Conservation (phyloP, 148 eudicot species). For the Linanthus parryae region DNA sequence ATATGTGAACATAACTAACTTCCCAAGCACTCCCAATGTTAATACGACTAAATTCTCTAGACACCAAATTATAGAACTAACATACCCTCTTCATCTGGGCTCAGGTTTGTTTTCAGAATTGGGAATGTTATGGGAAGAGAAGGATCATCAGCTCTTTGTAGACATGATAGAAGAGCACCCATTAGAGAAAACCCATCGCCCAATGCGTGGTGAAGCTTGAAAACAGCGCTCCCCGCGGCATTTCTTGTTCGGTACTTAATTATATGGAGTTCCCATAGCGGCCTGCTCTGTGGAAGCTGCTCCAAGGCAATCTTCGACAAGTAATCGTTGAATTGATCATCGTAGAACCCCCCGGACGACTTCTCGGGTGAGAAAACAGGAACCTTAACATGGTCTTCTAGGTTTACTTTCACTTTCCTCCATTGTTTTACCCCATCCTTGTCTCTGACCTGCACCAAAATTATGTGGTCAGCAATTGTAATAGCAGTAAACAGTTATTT, state of each 20-base stretch:
- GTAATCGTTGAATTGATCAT: constrained; percentile 41
- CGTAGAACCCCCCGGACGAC: constrained; percentile 32
- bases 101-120: constrained; percentile 7
- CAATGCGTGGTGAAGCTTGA: constrained; percentile 81
- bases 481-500: too few relatives aligned
- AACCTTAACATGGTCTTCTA: constrained; percentile 45
- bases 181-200: constrained; percentile 85
- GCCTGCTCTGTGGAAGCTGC: constrained; percentile 48
- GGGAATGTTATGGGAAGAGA: constrained; percentile 67
- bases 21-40: too few relatives aligned
- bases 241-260: constrained; percentile 60
- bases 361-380: constrained; percentile 37
- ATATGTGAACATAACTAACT: too few relatives aligned
- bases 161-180: constrained; percentile 90
- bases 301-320: constrained; percentile 48
- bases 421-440: constrained; percentile 54
- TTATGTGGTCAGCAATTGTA: too few relatives aligned
- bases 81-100: neutral
- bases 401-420: constrained; percentile 62
- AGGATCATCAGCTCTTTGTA: constrained; percentile 67
- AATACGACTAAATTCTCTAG: too few relatives aligned
- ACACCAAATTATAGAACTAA: too few relatives aligned
- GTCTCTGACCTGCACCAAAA: constrained; percentile 41
- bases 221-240: constrained; percentile 49
- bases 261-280: constrained; percentile 74